Conservation (phyloP, 1,284 basidiomycete genomes). For the Sporisorium sorghi region DNA sequence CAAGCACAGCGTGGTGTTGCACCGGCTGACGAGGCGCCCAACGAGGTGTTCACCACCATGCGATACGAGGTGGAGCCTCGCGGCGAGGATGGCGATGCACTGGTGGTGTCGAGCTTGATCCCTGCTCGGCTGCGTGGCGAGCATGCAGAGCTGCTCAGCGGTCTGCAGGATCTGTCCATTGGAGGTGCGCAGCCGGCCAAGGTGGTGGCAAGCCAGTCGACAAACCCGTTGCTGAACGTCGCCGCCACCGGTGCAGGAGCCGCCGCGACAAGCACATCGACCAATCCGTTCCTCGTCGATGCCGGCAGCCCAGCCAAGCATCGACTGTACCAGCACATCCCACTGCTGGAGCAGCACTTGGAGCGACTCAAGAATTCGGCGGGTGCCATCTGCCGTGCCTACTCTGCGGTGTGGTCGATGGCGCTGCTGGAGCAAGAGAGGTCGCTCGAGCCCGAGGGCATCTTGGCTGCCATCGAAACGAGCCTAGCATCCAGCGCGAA, state of each 20-base stretch:
- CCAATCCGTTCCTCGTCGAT: constrained; percentile 33
- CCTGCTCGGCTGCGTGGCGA: constrained; percentile 12
- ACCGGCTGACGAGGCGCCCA: constrained; percentile 22
- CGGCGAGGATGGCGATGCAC: constrained; percentile 13
- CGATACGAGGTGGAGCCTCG: constrained; percentile 28
- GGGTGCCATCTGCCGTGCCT: constrained; percentile 46
- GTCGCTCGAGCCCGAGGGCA: constrained; percentile 19
- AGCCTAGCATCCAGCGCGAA: constrained; percentile 9
- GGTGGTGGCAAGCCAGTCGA: constrained; percentile 9
- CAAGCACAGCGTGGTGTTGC: not conserved
- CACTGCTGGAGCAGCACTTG: constrained; percentile 36
- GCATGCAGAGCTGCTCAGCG: constrained; percentile 14
- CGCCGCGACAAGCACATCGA: constrained; percentile 5
- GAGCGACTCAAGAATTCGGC: constrained; percentile 37
- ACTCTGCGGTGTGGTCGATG: constrained; percentile 36
- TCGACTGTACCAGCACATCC: constrained; percentile 38
- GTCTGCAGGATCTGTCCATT: constrained; percentile 12
- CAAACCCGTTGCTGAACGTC: constrained; percentile 34
- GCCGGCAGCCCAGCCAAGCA: constrained; percentile 13
- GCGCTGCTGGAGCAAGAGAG: constrained; percentile 28
- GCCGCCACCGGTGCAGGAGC: constrained; percentile 2
- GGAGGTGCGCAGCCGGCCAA: not conserved
- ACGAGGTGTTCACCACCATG: constrained; percentile 54
- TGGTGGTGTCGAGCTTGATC: constrained; percentile 34
- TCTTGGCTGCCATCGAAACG: constrained; percentile 38